Conservation (phyloP, 2,329 filamentous ascomycete genomes). For the Nemania bipapillata region DNA sequence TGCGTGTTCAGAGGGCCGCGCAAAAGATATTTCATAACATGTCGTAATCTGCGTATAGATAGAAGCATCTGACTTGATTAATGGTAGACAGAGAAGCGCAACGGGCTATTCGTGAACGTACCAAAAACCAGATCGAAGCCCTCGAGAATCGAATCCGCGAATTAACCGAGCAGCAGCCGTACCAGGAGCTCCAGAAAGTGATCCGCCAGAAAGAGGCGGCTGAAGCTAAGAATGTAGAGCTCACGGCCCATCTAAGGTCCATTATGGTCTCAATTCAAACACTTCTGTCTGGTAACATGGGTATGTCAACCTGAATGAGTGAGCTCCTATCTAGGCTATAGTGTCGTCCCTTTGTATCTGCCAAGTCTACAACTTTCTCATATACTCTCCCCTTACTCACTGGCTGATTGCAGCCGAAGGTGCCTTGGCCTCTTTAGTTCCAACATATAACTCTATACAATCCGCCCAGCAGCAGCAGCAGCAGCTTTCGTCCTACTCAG, state of each 20-base stretch:
- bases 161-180: conserved; percentile 81
- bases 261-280: conserved; percentile 73
- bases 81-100: conserved; percentile 81
- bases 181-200: conserved; percentile 82
- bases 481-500: conserved; percentile 48
- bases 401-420: conserved; percentile 46
- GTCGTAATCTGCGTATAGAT: background rate
- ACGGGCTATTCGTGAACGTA: conserved; percentile 83
- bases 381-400: conserved; percentile 25
- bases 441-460: conserved; percentile 40
- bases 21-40: background rate
- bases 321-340: background rate
- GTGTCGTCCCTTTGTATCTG: background rate
- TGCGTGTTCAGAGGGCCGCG: background rate
- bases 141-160: conserved; percentile 79
- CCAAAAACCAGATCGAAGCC: conserved; percentile 79
- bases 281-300: conserved; percentile 56
- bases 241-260: conserved; percentile 73
- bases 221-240: conserved; percentile 81
- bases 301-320: conserved; percentile 35
- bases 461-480: conserved; percentile 41
- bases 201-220: conserved; percentile 80
- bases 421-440: conserved; percentile 49
- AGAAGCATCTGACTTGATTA: conserved; percentile 16
- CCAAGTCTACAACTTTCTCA: background rate